These are phyloP conservation scores for Collybia sp. DNA, from an alignment of 768 basidiomycete species.

Conservation along the genomic window DNA sequence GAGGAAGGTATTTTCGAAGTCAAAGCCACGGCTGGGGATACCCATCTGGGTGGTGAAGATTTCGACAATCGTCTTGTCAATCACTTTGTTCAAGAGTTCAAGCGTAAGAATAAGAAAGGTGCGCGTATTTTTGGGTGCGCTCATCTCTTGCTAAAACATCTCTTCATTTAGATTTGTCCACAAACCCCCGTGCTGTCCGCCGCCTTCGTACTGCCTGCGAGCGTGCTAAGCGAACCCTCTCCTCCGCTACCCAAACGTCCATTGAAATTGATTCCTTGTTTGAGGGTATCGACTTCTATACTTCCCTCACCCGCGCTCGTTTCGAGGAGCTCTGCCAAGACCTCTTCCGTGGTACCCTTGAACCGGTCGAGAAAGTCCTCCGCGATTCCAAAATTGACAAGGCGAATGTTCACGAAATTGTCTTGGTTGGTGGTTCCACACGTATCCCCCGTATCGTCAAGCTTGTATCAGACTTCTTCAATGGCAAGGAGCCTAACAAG, in stretches of 20 bases:
- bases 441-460: constrained; percentile 98
- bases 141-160: constrained; percentile 1
- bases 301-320: constrained; percentile 94
- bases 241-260: constrained; percentile 92
- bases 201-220: constrained; percentile 98
- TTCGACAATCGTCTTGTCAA: constrained; percentile 98
- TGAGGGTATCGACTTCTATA: constrained; percentile 98
- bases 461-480: constrained; percentile 98
- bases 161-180: constrained; percentile 63
- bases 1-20: constrained; percentile 99
- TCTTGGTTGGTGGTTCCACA: constrained; percentile 96
- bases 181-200: constrained; percentile 92
- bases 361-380: constrained; percentile 97
- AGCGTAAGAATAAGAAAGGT: constrained; percentile 97
- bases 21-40: constrained; percentile 97
- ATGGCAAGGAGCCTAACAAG: constrained; percentile 98
- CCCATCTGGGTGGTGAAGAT: constrained; percentile 97
- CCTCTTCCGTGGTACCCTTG: constrained; percentile 89
- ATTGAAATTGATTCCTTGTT: constrained; percentile 98
- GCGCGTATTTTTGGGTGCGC: constrained; percentile 12
- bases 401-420: constrained; percentile 92
- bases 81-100: constrained; percentile 96
- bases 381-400: constrained; percentile 99
- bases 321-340: constrained; percentile 96
- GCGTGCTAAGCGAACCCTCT: constrained; percentile 97